Percentiles rank a stretch among this genome's conserved stretches.
Evolutionary conservation across 1,139 yeast genomes (phyloP).

Genomic region (Kurtzmaniella natalensis): DNA sequence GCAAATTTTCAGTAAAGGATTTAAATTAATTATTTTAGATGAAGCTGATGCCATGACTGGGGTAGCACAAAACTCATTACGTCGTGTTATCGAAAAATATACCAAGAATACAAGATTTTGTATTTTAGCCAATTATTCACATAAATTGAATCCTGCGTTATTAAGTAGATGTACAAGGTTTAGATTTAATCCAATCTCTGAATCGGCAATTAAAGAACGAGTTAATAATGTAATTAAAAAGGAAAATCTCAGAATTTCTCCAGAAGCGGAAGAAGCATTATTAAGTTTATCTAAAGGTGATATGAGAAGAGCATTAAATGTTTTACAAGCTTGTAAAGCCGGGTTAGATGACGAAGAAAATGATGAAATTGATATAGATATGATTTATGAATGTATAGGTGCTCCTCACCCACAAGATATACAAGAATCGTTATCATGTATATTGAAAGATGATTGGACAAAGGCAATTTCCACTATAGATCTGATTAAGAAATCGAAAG

Average conservation of each 20-base stretch:
- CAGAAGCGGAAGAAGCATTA: slow-evolving; percentile 63
- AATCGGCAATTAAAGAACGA: slow-evolving; percentile 63
- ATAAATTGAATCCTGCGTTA: slow-evolving; percentile 91
- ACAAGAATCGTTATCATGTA: slow-evolving; percentile 66
- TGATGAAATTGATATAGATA: slow-evolving; percentile 57
- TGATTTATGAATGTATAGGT: slow-evolving; percentile 93
- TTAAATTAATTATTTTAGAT: slow-evolving; percentile 87
- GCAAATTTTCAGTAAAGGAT: slow-evolving; percentile 80
- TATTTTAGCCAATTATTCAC: slow-evolving; percentile 93
- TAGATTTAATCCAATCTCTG: slow-evolving; percentile 79
- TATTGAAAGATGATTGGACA: slow-evolving; percentile 86
- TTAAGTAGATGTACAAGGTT: slow-evolving; percentile 93
- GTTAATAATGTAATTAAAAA: slow-evolving; percentile 61
- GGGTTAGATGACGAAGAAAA: slow-evolving; percentile 48
- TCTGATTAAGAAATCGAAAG: slow-evolving; percentile 63
- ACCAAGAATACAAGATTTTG: slow-evolving; percentile 95
- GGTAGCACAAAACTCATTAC: slow-evolving; percentile 91
- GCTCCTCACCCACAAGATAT: slow-evolving; percentile 90
- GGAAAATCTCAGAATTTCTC: slow-evolving; percentile 57
- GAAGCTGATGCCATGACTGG: slow-evolving; percentile 99
- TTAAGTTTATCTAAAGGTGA: slow-evolving; percentile 79
- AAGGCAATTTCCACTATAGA: slow-evolving; percentile 65
- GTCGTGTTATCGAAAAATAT: slow-evolving; percentile 89
- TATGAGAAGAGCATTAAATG: slow-evolving; percentile 93
- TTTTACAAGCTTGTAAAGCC: slow-evolving; percentile 89